Conservation (phyloP, 208 protist species). For the Leishmania tropica region DNA sequence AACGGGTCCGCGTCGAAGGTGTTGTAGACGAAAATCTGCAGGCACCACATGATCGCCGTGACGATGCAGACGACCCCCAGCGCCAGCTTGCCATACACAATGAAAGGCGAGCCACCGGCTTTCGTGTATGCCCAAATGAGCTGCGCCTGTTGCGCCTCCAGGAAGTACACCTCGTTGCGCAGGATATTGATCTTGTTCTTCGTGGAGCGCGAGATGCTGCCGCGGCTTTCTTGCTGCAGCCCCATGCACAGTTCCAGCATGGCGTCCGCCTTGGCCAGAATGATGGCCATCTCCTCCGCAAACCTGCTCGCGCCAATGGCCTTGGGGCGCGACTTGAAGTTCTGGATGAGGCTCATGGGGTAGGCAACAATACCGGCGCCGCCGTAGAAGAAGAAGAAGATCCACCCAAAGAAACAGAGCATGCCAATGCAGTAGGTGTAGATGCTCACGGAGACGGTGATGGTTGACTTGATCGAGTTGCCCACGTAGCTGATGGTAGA, state of each 20-base stretch:
- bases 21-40: slow-evolving; percentile 92
- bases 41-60: slow-evolving; percentile 78
- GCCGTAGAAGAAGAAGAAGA: slow-evolving; percentile 93
- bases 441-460: slow-evolving; percentile 59
- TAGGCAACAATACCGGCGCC: slow-evolving; percentile 92
- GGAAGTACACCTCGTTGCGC: slow-evolving; percentile 83
- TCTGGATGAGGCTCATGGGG: slow-evolving; percentile 66
- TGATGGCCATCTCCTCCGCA: slow-evolving; percentile 73
- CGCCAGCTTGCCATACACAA: slow-evolving; percentile 59
- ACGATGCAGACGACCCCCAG: slow-evolving; percentile 60
- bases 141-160: slow-evolving; percentile 86
- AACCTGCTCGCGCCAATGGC: slow-evolving; percentile 57
- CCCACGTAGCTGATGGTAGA: slow-evolving; percentile 20
- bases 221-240: slow-evolving; percentile 44
- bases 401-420: slow-evolving; percentile 83
- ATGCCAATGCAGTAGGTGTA: slow-evolving; percentile 86
- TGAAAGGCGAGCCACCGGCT: slow-evolving; percentile 68
- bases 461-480: slow-evolving; percentile 13
- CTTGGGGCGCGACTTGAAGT: slow-evolving; percentile 57
- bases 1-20: slow-evolving; percentile 72
- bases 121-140: slow-evolving; percentile 80
- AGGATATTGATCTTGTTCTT: slow-evolving; percentile 75
- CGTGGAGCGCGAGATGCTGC: slow-evolving; percentile 34
- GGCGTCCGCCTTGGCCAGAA: slow-evolving; percentile 78
- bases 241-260: slow-evolving; percentile 71